Base-by-base conservation (phyloP, 108 stramenopile species). In the Pseudonitzschia multistriata region DNA sequence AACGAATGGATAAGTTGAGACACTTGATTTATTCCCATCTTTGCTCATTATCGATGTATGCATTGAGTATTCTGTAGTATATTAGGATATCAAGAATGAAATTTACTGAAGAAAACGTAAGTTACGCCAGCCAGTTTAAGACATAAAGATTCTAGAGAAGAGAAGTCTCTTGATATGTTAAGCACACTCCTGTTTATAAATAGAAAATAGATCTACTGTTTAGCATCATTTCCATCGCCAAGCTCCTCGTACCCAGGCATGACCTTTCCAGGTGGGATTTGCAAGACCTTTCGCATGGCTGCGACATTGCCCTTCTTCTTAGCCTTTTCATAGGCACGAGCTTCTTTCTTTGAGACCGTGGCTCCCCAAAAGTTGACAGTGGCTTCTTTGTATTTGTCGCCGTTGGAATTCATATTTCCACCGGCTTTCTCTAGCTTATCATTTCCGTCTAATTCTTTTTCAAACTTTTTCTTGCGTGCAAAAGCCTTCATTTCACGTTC, bases 191-290 rank as follows among this genome's bases (percentile, higher is more conserved):
- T n/a, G n/a, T n/a, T n/a, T n/a, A n/a, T n/a, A 13, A 34, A 4
- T 34, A 27, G 56, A 8, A 4, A 33, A 33, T 28, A 34, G 28
- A 30, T 34, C 27, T 57, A 34, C 10, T 62, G n/a, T 36, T 36
- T 42, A 35, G 45, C 11, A 17, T 29, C 33, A 45, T 75, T 91
- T 40, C 95, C 95, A 76, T 96, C 88, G 0, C 95, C 95, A 67
- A 96, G 86, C 62, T 91, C 86, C 68, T 93, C 92, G 39, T 80
- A 66, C 30, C 95, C 95, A 27, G 95, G 95, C 95, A 96, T 96
- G 22, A 92, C 75, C 70, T 96, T 96, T 2, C 90, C 90, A 56
- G 42, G 75, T 25, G 95, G 95, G 53, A 96, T 74, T 48, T 85
- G 79, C 57, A 96, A 75, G 49, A 96, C 88, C 74, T 92, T 92